Conservation (phyloP, 139 green algal species). For the Ulvella scutata region DNA sequence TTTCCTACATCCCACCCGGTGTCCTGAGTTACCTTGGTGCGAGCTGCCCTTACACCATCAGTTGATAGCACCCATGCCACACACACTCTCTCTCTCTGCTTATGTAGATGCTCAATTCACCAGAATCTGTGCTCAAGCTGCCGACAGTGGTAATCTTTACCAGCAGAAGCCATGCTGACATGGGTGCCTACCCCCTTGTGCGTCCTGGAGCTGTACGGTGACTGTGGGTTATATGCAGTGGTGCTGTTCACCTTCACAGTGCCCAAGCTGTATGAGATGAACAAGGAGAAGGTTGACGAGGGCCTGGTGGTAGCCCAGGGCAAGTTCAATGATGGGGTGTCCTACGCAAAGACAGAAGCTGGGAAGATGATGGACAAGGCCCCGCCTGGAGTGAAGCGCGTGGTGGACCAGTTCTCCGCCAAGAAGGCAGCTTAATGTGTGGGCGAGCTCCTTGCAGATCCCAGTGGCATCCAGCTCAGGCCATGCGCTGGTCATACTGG, state of each 20-base stretch:
- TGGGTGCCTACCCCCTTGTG: not conserved
- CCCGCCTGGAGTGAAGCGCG: not conserved
- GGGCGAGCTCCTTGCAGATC: too few relatives aligned
- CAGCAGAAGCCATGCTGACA: not conserved
- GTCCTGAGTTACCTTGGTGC: constrained; percentile 14
- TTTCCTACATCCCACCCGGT: constrained; percentile 15
- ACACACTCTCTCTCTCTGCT: too few relatives aligned
- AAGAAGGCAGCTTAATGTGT: not conserved
- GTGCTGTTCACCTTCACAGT: constrained; percentile 14
- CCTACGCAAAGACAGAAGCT: not conserved
- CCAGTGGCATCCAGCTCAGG: too few relatives aligned
- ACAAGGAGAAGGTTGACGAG: constrained; percentile 36
- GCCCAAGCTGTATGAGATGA: constrained; percentile 44
- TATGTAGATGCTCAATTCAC: too few relatives aligned
- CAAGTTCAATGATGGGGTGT: constrained; percentile 8
- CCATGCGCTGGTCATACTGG: too few relatives aligned
- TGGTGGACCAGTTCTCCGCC: not conserved
- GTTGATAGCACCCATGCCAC: too few relatives aligned
- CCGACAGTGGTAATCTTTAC: too few relatives aligned
- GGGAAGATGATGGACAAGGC: not conserved
- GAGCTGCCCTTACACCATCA: not conserved
- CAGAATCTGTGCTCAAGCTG: too few relatives aligned
- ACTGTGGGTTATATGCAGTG: constrained; percentile 5
- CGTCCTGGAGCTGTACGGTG: not conserved
- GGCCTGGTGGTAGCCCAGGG: constrained; percentile 12